Evolutionary conservation across 2,329 filamentous ascomycete species (phyloP).

Genomic region (Arthroderma sp.): DNA sequence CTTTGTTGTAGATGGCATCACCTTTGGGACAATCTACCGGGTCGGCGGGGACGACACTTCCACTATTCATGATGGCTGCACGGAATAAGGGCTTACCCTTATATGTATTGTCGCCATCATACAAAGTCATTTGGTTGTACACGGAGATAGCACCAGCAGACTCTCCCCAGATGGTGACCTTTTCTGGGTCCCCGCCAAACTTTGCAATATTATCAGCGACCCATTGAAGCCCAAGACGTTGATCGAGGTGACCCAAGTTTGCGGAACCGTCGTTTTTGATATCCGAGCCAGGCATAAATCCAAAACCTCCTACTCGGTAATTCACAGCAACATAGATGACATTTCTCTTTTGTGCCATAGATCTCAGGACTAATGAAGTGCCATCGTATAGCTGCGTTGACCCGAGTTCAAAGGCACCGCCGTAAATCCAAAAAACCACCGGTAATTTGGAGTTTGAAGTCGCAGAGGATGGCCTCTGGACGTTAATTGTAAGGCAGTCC

Average conservation of each 20-base stretch:
- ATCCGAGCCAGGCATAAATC: conserved; percentile 59
- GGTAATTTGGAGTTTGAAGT: conserved; percentile 45
- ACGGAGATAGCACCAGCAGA: conserved; percentile 61
- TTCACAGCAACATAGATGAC: conserved; percentile 68
- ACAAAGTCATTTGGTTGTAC: conserved; percentile 63
- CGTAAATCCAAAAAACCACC: conserved; percentile 60
- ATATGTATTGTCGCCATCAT: conserved; percentile 60
- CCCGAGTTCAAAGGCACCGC: conserved; percentile 42
- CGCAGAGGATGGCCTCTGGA: conserved; percentile 48
- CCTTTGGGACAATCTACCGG: conserved; percentile 54
- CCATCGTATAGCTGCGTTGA: conserved; percentile 37
- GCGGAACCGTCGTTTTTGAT: conserved; percentile 53
- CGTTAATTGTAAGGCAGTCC: conserved; percentile 52
- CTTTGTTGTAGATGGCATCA: conserved; percentile 43
- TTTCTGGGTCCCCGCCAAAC: conserved; percentile 68
- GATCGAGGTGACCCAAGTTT: conserved; percentile 62
- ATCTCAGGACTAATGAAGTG: conserved; percentile 23
- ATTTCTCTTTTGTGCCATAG: conserved; percentile 44
- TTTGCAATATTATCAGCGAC: conserved; percentile 62
- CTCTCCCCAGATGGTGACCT: conserved; percentile 71
- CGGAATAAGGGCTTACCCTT: conserved; percentile 65
- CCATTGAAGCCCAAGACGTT: conserved; percentile 62
- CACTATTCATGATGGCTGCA: conserved; percentile 66
- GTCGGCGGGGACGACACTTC: conserved; percentile 49
- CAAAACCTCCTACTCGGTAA: conserved; percentile 64